Percentiles rank a stretch among this genome's conserved stretches.
Conservation (phyloP, 805 yeast genomes). For the Wickerhamiella cacticola region DNA sequence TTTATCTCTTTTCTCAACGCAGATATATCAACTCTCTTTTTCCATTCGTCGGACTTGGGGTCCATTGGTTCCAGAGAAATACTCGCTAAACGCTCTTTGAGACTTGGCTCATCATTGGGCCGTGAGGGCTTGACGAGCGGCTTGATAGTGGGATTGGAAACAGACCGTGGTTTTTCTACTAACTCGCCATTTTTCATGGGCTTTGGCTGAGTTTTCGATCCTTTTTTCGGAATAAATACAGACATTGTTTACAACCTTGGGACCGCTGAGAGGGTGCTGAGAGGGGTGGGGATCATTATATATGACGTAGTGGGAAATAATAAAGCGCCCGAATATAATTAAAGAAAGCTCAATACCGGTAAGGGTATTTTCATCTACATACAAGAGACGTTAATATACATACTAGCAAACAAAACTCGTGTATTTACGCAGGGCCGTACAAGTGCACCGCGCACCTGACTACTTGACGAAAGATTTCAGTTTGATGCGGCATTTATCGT, state of each 20-base stretch:
- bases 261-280: not conserved
- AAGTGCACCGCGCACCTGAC: too few relatives aligned
- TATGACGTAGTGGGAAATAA: too few relatives aligned
- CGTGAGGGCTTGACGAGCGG: slow-evolving; percentile 8
- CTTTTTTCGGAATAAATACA: slow-evolving; percentile 6
- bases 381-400: too few relatives aligned
- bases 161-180: not conserved
- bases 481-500: too few relatives aligned
- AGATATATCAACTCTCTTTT: slow-evolving; percentile 14
- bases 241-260: slow-evolving; percentile 5
- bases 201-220: not conserved
- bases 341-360: too few relatives aligned
- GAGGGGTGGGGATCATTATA: too few relatives aligned
- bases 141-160: not conserved
- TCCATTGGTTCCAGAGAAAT: slow-evolving; percentile 21
- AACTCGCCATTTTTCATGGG: slow-evolving; percentile 1
- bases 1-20: slow-evolving; percentile 12
- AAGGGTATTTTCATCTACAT: too few relatives aligned
- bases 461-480: too few relatives aligned
- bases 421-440: too few relatives aligned
- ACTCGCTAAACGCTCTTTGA: not conserved
- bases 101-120: not conserved
- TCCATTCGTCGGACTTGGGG: slow-evolving; percentile 22
- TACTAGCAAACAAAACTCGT: too few relatives aligned
- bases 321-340: too few relatives aligned